Evolutionary conservation across 306 rosid species (phyloP), one percentile per base, ranked within the genome.

Genomic region (Trifolium pratense): DNA sequence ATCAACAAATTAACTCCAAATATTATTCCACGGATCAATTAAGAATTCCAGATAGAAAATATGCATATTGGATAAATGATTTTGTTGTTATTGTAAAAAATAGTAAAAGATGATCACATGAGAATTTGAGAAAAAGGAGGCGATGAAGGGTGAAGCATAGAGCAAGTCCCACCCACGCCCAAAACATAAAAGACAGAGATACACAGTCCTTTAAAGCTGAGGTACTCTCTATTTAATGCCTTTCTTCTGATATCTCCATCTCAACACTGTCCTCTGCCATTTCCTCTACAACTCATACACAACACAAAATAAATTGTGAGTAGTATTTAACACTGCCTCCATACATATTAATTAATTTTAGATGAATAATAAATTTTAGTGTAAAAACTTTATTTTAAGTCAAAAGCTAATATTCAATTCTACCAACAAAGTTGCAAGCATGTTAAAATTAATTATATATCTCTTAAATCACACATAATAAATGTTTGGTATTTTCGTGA

Each of bases 141-240:
- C 8, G 42, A 34, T 14, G 46, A 59, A 42, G 5, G 5, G 5
- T 9, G 3, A 34, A 31, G 1, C 39, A 36, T 9, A 42, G 12
- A 72, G 76, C 69, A 81, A 70, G 71, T 74, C 48, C 31, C 67
- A 67, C 77, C 83, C 83, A 64, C 80, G 78, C 81, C 83, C 45
- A 58, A 75, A 75, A 75, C 74, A 55, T 59, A 45, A n/a, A n/a
- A 60, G 39, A 0, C 58, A 80, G 74, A 55, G 32, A 61, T 32
- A 60, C 72, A 42, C 65, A 16, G 73, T 40, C 48, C 56, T 63
- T 66, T 72, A 70, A 6, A 62, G 58, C 73, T 61, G 9, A 20
- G 18, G 13, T 12, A 43, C 13, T 10, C 0, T 7, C 31, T 39
- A 78, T 55, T 82, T 37, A 82, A 82, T 70, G 86, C 71, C 17